Percentiles rank a stretch among this genome's conserved stretches.
Conservation (phyloP, 83 land plant genomes). For the Thuja plicata region DNA sequence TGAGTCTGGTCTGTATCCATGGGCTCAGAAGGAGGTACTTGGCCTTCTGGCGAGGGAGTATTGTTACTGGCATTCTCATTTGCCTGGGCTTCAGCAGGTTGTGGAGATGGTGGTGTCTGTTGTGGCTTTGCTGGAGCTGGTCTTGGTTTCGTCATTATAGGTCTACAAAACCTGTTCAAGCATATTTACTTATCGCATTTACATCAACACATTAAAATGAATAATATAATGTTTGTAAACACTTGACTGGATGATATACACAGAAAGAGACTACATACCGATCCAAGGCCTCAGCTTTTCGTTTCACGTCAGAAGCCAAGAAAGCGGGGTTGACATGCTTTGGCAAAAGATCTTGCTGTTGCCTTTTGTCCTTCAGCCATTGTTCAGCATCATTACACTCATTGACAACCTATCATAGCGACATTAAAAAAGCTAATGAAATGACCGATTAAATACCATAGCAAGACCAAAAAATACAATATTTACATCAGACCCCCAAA, state of each 20-base stretch:
- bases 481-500: neutral
- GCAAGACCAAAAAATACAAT: neutral
- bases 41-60: conserved; percentile 20
- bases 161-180: conserved; percentile 77
- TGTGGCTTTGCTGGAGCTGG: conserved; percentile 78
- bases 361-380: conserved; percentile 84
- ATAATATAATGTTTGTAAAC: neutral
- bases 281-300: conserved; percentile 81
- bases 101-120: conserved; percentile 9
- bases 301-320: conserved; percentile 65
- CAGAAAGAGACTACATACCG: conserved; percentile 39
- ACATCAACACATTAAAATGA: neutral
- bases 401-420: conserved; percentile 51
- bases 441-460: neutral
- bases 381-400: conserved; percentile 89
- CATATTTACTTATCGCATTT: neutral
- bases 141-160: conserved; percentile 89
- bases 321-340: conserved; percentile 72
- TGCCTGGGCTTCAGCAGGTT: conserved; percentile 36
- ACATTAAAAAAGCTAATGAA: neutral
- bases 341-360: conserved; percentile 78
- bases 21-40: conserved; percentile 17
- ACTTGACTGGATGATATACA: neutral
- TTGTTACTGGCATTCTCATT: conserved; percentile 25
- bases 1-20: conserved; percentile 10